A percentile compares a stretch with the other conserved stretches of the same genome.
These are phyloP conservation scores for Cordyceps fumosorosea DNA, from an alignment of 2,329 filamentous ascomycete genomes.

Conservation along the genomic window DNA sequence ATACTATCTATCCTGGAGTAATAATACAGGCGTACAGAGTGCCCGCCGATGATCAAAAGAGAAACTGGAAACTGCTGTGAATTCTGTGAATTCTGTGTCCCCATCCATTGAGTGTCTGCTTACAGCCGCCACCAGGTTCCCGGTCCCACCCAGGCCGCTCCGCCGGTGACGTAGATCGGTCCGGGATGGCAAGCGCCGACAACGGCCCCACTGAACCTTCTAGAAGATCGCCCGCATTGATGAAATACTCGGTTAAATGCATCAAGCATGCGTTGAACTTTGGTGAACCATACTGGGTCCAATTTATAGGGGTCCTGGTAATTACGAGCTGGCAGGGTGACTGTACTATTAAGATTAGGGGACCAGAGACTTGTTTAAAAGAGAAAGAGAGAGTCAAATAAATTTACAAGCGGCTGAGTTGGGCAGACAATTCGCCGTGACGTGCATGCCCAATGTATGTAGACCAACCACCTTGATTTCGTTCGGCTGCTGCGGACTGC, in stretches of 20 bases:
- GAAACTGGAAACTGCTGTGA: no score
- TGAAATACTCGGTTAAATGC: slow-evolving; percentile 27
- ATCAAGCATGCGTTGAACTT: not conserved
- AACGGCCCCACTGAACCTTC: slow-evolving; percentile 38
- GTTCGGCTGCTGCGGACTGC: not conserved
- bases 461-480: slow-evolving; percentile 9
- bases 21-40: no score
- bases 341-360: not conserved
- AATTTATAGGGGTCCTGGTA: slow-evolving; percentile 9
- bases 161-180: slow-evolving; percentile 5
- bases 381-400: not conserved
- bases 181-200: not conserved
- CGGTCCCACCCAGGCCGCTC: not conserved
- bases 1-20: no score
- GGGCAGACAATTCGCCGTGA: not conserved
- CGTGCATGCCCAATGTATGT: slow-evolving; percentile 2
- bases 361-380: not conserved
- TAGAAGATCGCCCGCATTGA: slow-evolving; percentile 32
- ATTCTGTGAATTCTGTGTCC: no score
- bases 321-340: slow-evolving; percentile 4
- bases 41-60: no score
- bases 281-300: not conserved
- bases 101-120: no score
- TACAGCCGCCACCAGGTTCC: not conserved
- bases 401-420: not conserved